Conservation (phyloP, 257 asterid species). For the Nicotiana obtusifolia region DNA sequence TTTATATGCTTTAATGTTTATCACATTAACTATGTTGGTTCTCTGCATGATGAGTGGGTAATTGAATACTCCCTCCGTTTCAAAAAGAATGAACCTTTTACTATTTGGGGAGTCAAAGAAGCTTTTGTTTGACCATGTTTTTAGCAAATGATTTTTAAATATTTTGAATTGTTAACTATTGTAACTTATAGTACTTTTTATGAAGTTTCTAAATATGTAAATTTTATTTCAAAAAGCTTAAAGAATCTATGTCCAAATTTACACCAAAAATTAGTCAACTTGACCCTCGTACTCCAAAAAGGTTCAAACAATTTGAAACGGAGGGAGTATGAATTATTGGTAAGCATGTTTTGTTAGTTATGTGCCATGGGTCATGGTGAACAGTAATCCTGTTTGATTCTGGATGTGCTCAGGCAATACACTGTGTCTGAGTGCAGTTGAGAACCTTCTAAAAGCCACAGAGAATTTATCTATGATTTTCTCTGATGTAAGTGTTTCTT, state of each 20-base stretch:
- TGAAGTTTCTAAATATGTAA: too few species aligned
- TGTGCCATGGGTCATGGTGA: background rate
- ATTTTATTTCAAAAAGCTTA: too few species aligned
- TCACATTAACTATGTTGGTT: background rate
- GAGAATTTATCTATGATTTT: background rate
- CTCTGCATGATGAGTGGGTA: background rate
- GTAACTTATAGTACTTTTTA: too few species aligned
- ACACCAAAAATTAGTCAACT: too few species aligned
- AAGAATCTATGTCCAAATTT: too few species aligned
- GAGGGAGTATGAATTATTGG: background rate
- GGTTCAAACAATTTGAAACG: too few species aligned
- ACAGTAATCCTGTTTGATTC: background rate
- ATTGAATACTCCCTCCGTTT: background rate
- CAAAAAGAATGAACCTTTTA: too few species aligned
- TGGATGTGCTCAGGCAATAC: background rate
- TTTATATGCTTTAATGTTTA: background rate
- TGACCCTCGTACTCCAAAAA: too few species aligned
- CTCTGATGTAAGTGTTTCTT: background rate
- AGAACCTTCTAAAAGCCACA: background rate
- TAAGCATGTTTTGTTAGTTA: background rate
- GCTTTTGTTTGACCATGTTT: too few species aligned
- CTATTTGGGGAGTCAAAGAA: too few species aligned
- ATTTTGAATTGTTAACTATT: too few species aligned
- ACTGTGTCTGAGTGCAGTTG: background rate
- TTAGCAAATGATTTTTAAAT: too few species aligned